Conservation (phyloP, 2,329 filamentous ascomycete species). For the Ascochyta koolunga region DNA sequence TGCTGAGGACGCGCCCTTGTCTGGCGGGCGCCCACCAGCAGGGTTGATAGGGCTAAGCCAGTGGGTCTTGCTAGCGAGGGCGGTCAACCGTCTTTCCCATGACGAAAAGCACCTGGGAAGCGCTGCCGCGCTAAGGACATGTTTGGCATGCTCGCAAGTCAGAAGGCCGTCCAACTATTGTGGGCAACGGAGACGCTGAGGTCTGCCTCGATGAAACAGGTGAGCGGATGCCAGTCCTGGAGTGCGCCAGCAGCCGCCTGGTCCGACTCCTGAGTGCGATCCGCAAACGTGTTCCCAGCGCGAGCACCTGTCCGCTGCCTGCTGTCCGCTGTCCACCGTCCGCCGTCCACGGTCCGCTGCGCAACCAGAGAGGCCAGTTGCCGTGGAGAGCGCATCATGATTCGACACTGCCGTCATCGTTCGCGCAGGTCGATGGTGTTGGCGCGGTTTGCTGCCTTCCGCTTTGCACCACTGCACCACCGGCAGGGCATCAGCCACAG, state of each 20-base stretch:
- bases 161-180: slow-evolving; percentile 26
- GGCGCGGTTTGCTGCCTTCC: slow-evolving; percentile 25
- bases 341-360: slow-evolving; percentile 14
- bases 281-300: slow-evolving; percentile 24
- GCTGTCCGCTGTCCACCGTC: no score
- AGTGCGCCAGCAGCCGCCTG: slow-evolving; percentile 35
- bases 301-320: no score
- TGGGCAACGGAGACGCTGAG: slow-evolving; percentile 23
- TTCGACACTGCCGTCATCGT: slow-evolving; percentile 28
- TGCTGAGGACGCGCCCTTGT: slow-evolving; percentile 19
- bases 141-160: slow-evolving; percentile 28
- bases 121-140: slow-evolving; percentile 18
- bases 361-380: slow-evolving; percentile 22
- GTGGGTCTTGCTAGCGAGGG: slow-evolving; percentile 34
- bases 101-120: slow-evolving; percentile 31
- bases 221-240: slow-evolving; percentile 11
- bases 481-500: slow-evolving; percentile 28
- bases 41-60: slow-evolving; percentile 24
- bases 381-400: slow-evolving; percentile 8
- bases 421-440: slow-evolving; percentile 21
- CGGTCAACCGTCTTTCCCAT: slow-evolving; percentile 37
- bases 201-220: slow-evolving; percentile 12
- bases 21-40: slow-evolving; percentile 20
- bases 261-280: slow-evolving; percentile 25
- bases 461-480: background rate